Conservation (phyloP, 2,329 filamentous ascomycete species). For the Claviceps quebecensis region DNA sequence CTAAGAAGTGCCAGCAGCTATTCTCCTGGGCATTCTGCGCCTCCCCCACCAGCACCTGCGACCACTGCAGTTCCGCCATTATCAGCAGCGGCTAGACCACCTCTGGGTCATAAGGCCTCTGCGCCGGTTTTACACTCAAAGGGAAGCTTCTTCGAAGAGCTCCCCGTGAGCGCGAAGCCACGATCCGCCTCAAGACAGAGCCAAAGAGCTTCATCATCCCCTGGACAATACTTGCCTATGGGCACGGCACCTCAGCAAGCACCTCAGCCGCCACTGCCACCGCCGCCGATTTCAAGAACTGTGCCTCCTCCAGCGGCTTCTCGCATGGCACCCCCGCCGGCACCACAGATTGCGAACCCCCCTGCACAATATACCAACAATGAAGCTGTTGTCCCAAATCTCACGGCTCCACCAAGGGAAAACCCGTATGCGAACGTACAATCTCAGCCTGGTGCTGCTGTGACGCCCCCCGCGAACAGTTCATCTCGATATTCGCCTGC, state of each 20-base stretch:
- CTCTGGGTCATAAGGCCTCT: conserved; percentile 22
- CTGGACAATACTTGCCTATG: conserved; percentile 13
- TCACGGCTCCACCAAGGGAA: conserved; percentile 38
- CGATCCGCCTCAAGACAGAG: conserved; percentile 45
- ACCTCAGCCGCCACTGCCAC: conserved; percentile 12
- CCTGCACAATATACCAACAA: conserved; percentile 9
- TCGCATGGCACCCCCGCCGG: conserved; percentile 8
- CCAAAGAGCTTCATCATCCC: conserved; percentile 25
- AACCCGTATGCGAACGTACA: conserved; percentile 40
- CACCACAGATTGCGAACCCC: conserved; percentile 6
- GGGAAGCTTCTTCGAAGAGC: conserved; percentile 62
- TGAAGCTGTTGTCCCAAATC: conserved; percentile 18
- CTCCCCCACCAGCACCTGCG: conserved; percentile 11
- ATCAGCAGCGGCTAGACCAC: conserved; percentile 8
- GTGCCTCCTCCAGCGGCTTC: conserved; percentile 13
- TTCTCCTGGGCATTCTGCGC: conserved; percentile 13
- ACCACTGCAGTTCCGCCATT: conserved; percentile 5
- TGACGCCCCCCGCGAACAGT: conserved; percentile 21
- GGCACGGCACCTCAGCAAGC: not conserved
- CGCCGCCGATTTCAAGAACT: conserved; percentile 17
- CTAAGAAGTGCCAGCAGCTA: conserved; percentile 50
- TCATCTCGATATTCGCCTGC: conserved; percentile 49
- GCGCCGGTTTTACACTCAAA: conserved; percentile 25
- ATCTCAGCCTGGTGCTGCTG: conserved; percentile 17
- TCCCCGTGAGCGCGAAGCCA: conserved; percentile 50